Percentiles rank a stretch among this genome's conserved stretches.
These are phyloP conservation scores for Leucocoprinus gongylophorus DNA, from an alignment of 1,284 basidiomycete species.

Conservation along the genomic window DNA sequence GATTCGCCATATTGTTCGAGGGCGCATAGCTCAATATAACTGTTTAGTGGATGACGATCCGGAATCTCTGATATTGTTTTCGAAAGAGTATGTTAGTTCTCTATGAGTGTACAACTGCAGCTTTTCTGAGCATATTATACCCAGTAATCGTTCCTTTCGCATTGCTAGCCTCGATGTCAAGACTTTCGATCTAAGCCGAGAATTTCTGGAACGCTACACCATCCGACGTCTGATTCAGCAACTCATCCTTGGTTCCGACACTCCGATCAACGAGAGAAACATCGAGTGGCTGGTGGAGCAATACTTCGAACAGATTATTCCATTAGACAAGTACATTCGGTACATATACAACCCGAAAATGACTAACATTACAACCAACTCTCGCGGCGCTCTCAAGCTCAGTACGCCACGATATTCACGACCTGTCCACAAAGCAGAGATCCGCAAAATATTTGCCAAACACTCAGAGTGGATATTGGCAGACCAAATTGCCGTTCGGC, in stretches of 20 bases:
- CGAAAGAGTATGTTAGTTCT: conserved; percentile 15
- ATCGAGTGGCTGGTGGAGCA: conserved; percentile 42
- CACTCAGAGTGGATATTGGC: conserved; percentile 48
- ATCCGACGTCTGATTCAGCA: conserved; percentile 29
- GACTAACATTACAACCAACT: neutral
- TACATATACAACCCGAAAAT: conserved; percentile 26
- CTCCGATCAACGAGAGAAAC: conserved; percentile 31
- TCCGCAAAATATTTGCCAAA: conserved; percentile 38
- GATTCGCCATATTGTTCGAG: conserved; percentile 12
- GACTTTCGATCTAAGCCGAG: conserved; percentile 38
- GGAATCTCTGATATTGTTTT: conserved; percentile 21
- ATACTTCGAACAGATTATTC: conserved; percentile 28
- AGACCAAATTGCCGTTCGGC: conserved; percentile 28
- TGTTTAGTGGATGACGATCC: conserved; percentile 21
- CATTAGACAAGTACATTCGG: conserved; percentile 27
- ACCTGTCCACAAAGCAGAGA: conserved; percentile 38
- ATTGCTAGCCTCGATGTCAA: conserved; percentile 38
- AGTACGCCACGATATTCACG: conserved; percentile 30
- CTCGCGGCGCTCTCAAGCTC: neutral
- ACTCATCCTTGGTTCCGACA: conserved; percentile 28
- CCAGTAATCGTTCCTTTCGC: conserved; percentile 32
- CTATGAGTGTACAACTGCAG: neutral
- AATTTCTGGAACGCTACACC: conserved; percentile 39
- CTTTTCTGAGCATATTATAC: neutral
- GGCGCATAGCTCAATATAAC: neutral